phyloP scores from a whole-genome alignment of 2,329 filamentous ascomycete genomes.

The Aureobasidium sp. region DNA sequence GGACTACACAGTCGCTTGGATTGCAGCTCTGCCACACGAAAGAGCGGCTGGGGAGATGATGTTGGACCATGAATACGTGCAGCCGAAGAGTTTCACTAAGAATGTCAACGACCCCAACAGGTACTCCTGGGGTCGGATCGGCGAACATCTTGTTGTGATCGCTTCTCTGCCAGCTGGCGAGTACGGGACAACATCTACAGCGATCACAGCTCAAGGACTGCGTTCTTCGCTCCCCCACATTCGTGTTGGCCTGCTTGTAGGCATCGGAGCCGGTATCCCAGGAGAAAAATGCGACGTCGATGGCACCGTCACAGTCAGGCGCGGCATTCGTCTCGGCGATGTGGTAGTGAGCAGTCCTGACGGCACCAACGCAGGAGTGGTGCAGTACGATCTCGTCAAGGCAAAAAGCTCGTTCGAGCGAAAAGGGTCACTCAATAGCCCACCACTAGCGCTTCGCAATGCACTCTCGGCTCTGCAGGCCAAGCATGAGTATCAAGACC shows the following conservation, averaged over 20 bases:
- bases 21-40: neutral
- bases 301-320: neutral
- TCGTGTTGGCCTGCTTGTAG: slow-evolving; percentile 18
- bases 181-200: slow-evolving; percentile 20
- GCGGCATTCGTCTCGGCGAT: slow-evolving; percentile 24
- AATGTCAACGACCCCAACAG: slow-evolving; percentile 19
- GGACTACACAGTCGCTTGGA: neutral
- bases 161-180: slow-evolving; percentile 21
- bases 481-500: neutral
- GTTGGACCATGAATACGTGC: neutral
- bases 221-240: slow-evolving; percentile 18
- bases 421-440: slow-evolving; percentile 18
- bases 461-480: slow-evolving; percentile 15
- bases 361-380: slow-evolving; percentile 18
- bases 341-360: slow-evolving; percentile 22
- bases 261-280: slow-evolving; percentile 20
- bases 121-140: slow-evolving; percentile 28
- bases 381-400: slow-evolving; percentile 24
- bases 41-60: neutral
- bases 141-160: slow-evolving; percentile 30
- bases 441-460: slow-evolving; percentile 15
- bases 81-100: neutral
- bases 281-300: neutral
- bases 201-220: slow-evolving; percentile 20
- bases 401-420: slow-evolving; percentile 15